These are phyloP conservation scores for Danielia oregonensis DNA, from an alignment of 805 yeast genomes.

Conservation along the genomic window DNA sequence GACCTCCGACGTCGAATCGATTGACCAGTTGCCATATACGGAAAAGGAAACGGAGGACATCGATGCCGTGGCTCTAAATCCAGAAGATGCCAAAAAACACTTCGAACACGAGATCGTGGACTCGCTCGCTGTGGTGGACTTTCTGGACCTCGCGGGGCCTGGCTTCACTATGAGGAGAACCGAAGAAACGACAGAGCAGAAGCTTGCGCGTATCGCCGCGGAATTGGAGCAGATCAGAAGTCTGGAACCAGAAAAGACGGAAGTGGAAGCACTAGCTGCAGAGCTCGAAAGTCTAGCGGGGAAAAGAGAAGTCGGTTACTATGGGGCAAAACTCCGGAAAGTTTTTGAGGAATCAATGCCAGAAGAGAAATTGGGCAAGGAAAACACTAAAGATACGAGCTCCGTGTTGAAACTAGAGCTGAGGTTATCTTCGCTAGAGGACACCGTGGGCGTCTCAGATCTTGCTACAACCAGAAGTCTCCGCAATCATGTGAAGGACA, in stretches of 20 bases:
- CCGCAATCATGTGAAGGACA: slow-evolving; percentile 26
- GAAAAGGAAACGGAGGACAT: slow-evolving; percentile 11
- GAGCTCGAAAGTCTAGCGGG: background rate
- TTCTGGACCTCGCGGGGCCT: slow-evolving; percentile 27
- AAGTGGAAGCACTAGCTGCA: background rate
- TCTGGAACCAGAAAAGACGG: slow-evolving; percentile 4
- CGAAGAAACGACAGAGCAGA: slow-evolving; percentile 37
- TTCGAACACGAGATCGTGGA: slow-evolving; percentile 26
- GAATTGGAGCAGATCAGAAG: slow-evolving; percentile 36
- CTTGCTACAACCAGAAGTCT: slow-evolving; percentile 15
- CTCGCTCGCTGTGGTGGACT: slow-evolving; percentile 24
- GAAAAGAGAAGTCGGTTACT: background rate
- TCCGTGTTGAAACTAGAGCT: slow-evolving; percentile 21
- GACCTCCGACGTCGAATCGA: slow-evolving; percentile 44
- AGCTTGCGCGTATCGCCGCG: slow-evolving; percentile 31
- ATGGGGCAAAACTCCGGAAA: background rate
- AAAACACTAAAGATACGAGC: background rate
- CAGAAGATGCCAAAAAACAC: slow-evolving; percentile 14
- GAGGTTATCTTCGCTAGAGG: slow-evolving; percentile 22
- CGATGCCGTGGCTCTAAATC: slow-evolving; percentile 10
- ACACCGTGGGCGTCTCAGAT: slow-evolving; percentile 15
- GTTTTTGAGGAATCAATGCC: background rate
- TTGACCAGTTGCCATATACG: slow-evolving; percentile 12
- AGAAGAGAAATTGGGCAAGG: background rate
- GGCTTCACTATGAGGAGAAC: slow-evolving; percentile 17